These are phyloP conservation scores for Catunica adiposa DNA, from an alignment of 2,329 filamentous ascomycete species.

Conservation along the genomic window DNA sequence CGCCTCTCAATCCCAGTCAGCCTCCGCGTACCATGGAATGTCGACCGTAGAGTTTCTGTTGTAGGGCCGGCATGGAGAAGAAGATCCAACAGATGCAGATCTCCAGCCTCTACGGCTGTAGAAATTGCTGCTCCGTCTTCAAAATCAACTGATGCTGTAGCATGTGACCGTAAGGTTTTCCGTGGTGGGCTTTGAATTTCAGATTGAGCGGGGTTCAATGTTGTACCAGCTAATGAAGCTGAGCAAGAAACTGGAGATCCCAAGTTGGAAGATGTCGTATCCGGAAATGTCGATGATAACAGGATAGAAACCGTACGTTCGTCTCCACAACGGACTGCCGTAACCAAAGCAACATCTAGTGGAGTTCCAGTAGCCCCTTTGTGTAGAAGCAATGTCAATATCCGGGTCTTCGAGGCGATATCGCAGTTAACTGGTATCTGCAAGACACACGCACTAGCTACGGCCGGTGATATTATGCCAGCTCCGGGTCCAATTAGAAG, in stretches of 20 bases:
- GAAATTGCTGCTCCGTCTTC: constrained; percentile 35
- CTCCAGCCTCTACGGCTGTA: constrained; percentile 30
- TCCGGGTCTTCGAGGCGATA: constrained; percentile 27
- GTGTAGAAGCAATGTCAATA: constrained; percentile 31
- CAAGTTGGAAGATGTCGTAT: constrained; percentile 12
- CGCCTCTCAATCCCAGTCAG: constrained; percentile 29
- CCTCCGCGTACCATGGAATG: constrained; percentile 32
- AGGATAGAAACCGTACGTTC: constrained; percentile 31
- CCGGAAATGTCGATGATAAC: constrained; percentile 25
- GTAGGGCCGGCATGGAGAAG: constrained; percentile 33
- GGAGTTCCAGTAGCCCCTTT: constrained; percentile 33
- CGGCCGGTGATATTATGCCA: constrained; percentile 23
- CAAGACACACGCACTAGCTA: constrained; percentile 34
- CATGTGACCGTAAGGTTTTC: constrained; percentile 23
- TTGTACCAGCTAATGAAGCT: constrained; percentile 13
- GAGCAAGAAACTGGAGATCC: constrained; percentile 3
- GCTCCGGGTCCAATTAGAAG: constrained; percentile 31
- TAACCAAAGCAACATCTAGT: constrained; percentile 34
- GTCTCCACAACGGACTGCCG: constrained; percentile 33
- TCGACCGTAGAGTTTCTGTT: constrained; percentile 28
- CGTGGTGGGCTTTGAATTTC: constrained; percentile 16
- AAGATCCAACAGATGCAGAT: constrained; percentile 27
- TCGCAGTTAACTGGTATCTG: constrained; percentile 31
- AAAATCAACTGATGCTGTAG: constrained; percentile 35
- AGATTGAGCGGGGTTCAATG: constrained; percentile 18